These are phyloP conservation scores for Bretschneidera sinensis DNA, from an alignment of 345 rosid genomes.

Conservation along the genomic window DNA sequence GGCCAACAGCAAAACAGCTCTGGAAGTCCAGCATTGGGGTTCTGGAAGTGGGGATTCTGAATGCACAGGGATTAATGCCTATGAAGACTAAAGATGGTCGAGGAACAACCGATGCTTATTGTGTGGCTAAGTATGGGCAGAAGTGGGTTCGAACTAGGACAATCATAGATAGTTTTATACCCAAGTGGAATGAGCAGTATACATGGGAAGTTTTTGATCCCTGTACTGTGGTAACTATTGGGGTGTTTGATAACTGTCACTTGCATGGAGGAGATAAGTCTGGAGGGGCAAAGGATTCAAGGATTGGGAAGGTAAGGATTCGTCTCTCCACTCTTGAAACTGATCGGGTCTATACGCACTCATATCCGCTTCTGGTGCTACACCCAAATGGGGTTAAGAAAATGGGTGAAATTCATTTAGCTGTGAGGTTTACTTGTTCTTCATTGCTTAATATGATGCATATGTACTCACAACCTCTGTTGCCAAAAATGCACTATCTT, in stretches of 20 bases:
- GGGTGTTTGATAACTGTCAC: slow-evolving; percentile 40
- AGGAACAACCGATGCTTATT: slow-evolving; percentile 44
- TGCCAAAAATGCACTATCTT: slow-evolving; percentile 39
- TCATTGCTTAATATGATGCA: slow-evolving; percentile 34
- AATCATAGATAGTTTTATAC: slow-evolving; percentile 33
- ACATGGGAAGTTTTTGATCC: slow-evolving; percentile 62
- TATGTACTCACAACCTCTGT: slow-evolving; percentile 31
- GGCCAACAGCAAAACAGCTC: slow-evolving; percentile 38
- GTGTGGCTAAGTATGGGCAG: slow-evolving; percentile 45
- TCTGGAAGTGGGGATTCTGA: slow-evolving; percentile 48
- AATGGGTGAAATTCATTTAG: slow-evolving; percentile 46
- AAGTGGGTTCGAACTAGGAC: slow-evolving; percentile 53
- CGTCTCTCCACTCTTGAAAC: slow-evolving; percentile 39
- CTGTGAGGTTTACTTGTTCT: slow-evolving; percentile 30
- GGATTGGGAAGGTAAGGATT: slow-evolving; percentile 43
- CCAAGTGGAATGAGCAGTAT: too few relatives aligned
- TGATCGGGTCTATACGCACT: slow-evolving; percentile 33
- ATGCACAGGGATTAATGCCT: slow-evolving; percentile 40
- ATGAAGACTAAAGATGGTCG: slow-evolving; percentile 40
- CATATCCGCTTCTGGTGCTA: slow-evolving; percentile 36
- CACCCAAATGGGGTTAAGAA: slow-evolving; percentile 38
- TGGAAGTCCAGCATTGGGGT: slow-evolving; percentile 40
- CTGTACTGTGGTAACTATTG: slow-evolving; percentile 37
- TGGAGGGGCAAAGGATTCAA: slow-evolving; percentile 23
- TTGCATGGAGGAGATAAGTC: slow-evolving; percentile 17